A percentile compares a stretch with the other conserved stretches of the same genome.
Evolutionary conservation across 2,329 filamentous ascomycete species (phyloP).

Genomic region (Ophiostoma pallidulum): DNA sequence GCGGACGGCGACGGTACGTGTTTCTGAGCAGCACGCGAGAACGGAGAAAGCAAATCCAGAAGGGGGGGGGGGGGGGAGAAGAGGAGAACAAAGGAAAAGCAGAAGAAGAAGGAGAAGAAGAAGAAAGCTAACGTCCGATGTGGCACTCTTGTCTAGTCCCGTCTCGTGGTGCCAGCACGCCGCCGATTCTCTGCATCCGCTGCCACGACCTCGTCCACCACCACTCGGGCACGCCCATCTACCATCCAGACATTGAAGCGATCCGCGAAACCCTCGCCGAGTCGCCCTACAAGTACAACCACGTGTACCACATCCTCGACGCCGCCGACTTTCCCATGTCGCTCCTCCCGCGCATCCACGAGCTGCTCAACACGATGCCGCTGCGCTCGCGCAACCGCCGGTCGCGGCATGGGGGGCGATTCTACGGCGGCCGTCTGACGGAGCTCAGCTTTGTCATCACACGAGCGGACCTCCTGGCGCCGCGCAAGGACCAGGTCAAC

Average conservation of each 20-base stretch:
- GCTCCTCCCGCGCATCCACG: slow-evolving; percentile 65
- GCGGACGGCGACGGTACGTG: not conserved
- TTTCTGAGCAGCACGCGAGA: too few species aligned
- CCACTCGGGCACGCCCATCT: slow-evolving; percentile 58
- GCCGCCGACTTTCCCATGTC: slow-evolving; percentile 97
- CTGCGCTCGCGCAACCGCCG: slow-evolving; percentile 74
- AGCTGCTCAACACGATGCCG: slow-evolving; percentile 59
- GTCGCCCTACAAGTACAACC: slow-evolving; percentile 82
- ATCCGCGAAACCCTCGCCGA: slow-evolving; percentile 78
- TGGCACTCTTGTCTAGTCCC: not conserved
- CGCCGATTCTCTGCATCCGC: slow-evolving; percentile 65
- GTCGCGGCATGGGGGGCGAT: slow-evolving; percentile 57
- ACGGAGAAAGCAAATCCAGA: too few species aligned
- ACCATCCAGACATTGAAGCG: slow-evolving; percentile 70
- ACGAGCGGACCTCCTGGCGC: slow-evolving; percentile 74
- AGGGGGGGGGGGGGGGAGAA: too few species aligned
- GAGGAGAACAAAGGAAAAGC: too few species aligned
- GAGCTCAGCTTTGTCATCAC: slow-evolving; percentile 90
- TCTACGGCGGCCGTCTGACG: slow-evolving; percentile 55
- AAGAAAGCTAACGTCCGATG: too few species aligned
- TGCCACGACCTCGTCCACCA: slow-evolving; percentile 80
- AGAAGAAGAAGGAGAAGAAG: too few species aligned
- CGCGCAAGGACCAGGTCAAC: slow-evolving; percentile 76
- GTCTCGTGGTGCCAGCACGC: not conserved
- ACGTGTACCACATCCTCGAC: slow-evolving; percentile 91